These are phyloP conservation scores for Fraxinus velutina DNA, from an alignment of 305 asterid genomes.

Conservation along the genomic window DNA sequence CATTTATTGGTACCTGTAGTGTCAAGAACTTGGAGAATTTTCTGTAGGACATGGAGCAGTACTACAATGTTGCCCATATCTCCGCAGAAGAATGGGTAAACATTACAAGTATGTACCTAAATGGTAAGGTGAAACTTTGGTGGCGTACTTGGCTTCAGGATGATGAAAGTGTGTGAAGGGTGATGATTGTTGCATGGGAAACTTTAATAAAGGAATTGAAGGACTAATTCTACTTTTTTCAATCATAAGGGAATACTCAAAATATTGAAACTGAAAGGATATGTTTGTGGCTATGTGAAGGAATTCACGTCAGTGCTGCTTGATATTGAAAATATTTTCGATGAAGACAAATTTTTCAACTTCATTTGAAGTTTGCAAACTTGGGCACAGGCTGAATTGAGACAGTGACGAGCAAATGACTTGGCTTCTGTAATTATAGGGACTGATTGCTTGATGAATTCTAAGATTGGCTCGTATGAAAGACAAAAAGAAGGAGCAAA, in stretches of 20 bases:
- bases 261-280: too few species aligned
- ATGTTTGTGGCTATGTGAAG: background rate
- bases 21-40: too few species aligned
- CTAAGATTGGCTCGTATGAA: too few species aligned
- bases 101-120: background rate
- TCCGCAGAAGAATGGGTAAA: background rate
- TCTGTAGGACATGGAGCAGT: too few species aligned
- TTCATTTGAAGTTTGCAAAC: background rate
- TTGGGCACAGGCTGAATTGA: background rate
- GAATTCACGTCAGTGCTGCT: constrained; percentile 2
- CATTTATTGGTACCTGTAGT: too few species aligned
- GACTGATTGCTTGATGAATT: background rate
- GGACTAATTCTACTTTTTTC: too few species aligned
- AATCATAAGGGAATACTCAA: too few species aligned
- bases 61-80: background rate
- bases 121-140: background rate
- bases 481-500: too few species aligned
- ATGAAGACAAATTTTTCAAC: constrained; percentile 3
- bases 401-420: background rate
- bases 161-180: too few species aligned
- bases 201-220: too few species aligned
- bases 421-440: background rate
- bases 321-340: background rate
- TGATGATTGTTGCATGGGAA: too few species aligned
- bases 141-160: background rate